These are phyloP conservation scores for Penicillium verhagenii DNA, from an alignment of 495 filamentous ascomycete species.

Conservation along the genomic window DNA sequence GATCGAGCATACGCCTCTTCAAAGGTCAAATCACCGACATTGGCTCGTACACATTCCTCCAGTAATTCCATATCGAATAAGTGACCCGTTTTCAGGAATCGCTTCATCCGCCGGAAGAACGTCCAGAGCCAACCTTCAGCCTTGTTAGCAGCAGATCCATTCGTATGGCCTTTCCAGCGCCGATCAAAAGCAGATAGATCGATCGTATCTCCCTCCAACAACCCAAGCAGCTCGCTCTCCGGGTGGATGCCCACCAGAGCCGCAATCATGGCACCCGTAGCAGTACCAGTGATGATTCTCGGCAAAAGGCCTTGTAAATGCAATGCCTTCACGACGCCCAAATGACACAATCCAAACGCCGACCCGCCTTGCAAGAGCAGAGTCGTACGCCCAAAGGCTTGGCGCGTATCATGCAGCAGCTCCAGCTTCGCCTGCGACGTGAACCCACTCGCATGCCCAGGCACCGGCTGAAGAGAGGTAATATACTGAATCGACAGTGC, in stretches of 20 bases:
- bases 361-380: slow-evolving; percentile 88
- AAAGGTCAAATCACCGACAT: slow-evolving; percentile 88
- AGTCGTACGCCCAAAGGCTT: slow-evolving; percentile 84
- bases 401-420: slow-evolving; percentile 83
- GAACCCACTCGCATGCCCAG: slow-evolving; percentile 55
- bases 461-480: slow-evolving; percentile 63
- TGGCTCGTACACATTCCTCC: slow-evolving; percentile 80
- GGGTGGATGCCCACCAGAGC: slow-evolving; percentile 86
- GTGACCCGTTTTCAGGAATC: slow-evolving; percentile 73
- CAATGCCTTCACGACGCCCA: slow-evolving; percentile 87
- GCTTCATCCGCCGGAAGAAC: slow-evolving; percentile 55
- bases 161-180: slow-evolving; percentile 11
- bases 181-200: slow-evolving; percentile 76
- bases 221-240: slow-evolving; percentile 76
- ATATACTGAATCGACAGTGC: slow-evolving; percentile 78
- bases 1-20: slow-evolving; percentile 89
- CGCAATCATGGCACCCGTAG: slow-evolving; percentile 86
- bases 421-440: slow-evolving; percentile 85
- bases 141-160: not conserved
- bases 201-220: slow-evolving; percentile 76
- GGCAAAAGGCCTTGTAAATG: slow-evolving; percentile 82
- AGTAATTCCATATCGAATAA: slow-evolving; percentile 80
- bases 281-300: slow-evolving; percentile 88
- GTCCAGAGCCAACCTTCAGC: slow-evolving; percentile 53
- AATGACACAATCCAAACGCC: slow-evolving; percentile 87